A percentile compares a stretch with the other conserved stretches of the same genome.
Conservation (phyloP, 129 eudicot species). For the Ambrosia trifida region DNA sequence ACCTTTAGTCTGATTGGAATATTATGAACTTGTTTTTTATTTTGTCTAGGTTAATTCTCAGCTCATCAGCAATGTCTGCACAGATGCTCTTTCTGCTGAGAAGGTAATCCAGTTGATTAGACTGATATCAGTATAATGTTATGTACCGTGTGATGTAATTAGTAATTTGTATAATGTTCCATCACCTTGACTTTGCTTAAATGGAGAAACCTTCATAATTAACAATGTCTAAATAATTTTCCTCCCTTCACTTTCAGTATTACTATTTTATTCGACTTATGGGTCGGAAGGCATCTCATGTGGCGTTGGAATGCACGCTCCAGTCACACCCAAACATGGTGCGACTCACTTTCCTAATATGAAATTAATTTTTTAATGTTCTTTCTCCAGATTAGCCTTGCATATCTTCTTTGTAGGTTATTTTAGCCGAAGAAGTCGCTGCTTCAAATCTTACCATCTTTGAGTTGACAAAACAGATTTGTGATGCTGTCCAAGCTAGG, state of each 20-base stretch:
- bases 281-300: slow-evolving; percentile 99
- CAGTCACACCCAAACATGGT: slow-evolving; percentile 96
- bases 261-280: slow-evolving; percentile 82
- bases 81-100: slow-evolving; percentile 93
- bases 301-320: slow-evolving; percentile 96
- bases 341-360: slow-evolving; percentile 12
- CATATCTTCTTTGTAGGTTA: slow-evolving; percentile 49
- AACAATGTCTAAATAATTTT: neutral
- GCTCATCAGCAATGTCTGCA: slow-evolving; percentile 94
- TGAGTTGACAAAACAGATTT: slow-evolving; percentile 84
- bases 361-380: neutral
- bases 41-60: slow-evolving; percentile 65
- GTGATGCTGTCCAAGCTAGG: slow-evolving; percentile 92
- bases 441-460: slow-evolving; percentile 88
- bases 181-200: neutral
- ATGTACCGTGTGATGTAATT: neutral
- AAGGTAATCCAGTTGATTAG: slow-evolving; percentile 49
- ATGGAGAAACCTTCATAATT: neutral
- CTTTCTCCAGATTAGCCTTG: neutral
- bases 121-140: neutral
- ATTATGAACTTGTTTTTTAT: neutral
- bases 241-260: neutral
- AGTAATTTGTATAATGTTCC: neutral
- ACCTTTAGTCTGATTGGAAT: neutral
- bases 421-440: slow-evolving; percentile 91